A percentile compares a stretch with the other conserved stretches of the same genome.
Conservation (phyloP, 2,329 filamentous ascomycete genomes). For the Colletotrichum theobromicola region DNA sequence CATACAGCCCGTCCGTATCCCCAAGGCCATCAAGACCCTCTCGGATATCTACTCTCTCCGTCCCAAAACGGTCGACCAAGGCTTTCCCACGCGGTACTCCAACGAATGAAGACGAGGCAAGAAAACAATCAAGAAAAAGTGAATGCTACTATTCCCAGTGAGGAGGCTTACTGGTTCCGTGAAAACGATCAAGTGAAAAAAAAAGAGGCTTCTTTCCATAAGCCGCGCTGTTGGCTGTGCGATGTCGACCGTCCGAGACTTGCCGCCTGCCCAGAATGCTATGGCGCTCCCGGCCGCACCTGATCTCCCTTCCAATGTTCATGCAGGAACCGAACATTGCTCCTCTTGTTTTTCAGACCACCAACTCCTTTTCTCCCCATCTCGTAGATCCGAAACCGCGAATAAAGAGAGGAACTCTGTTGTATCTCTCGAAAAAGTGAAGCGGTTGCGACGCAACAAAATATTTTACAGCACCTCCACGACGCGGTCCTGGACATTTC, state of each 20-base stretch:
- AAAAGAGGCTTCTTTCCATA: neutral
- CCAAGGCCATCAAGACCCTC: neutral
- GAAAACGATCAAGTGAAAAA: neutral
- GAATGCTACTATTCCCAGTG: constrained; percentile 1
- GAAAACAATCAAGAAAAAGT: neutral
- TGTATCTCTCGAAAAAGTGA: neutral
- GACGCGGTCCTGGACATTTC: constrained; percentile 24
- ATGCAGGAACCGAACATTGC: neutral
- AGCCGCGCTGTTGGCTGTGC: neutral
- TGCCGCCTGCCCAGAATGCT: neutral
- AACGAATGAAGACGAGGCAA: neutral
- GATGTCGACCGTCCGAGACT: neutral
- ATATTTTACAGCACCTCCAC: constrained; percentile 27
- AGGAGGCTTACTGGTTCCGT: neutral
- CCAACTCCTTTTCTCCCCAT: constrained; percentile 16
- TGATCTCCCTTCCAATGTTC: neutral
- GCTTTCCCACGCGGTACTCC: neutral
- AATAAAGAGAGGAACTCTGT: neutral
- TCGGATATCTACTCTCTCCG: neutral
- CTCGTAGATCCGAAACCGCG: constrained; percentile 5
- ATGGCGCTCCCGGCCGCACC: neutral
- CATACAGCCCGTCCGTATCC: neutral
- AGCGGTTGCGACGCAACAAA: neutral
- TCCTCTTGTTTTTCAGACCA: neutral
- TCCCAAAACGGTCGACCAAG: neutral